Conservation (phyloP, 192 early-diverging fungal species). For the Dimargaris cristalligena region DNA sequence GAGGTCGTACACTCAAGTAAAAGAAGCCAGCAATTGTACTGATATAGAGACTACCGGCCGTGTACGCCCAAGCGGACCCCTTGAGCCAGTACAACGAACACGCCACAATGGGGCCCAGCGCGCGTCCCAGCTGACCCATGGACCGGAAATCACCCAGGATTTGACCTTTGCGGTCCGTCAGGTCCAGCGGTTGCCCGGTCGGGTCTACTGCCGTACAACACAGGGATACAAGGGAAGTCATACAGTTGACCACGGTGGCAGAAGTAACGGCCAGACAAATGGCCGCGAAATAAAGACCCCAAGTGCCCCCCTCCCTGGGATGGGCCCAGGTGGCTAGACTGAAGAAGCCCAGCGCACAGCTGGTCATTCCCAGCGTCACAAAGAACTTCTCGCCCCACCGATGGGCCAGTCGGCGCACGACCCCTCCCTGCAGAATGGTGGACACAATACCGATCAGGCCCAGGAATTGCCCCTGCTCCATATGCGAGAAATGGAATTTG, state of each 20-base stretch:
- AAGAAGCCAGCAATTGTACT: slow-evolving; percentile 21
- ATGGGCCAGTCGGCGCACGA: slow-evolving; percentile 61
- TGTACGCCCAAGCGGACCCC: slow-evolving; percentile 44
- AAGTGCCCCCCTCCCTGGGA: slow-evolving; percentile 12
- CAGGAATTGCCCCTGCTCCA: slow-evolving; percentile 74
- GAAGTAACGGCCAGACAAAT: slow-evolving; percentile 78
- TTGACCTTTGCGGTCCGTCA: slow-evolving; percentile 33
- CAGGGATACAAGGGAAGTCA: slow-evolving; percentile 44
- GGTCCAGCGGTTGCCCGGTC: slow-evolving; percentile 5
- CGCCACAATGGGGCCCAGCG: slow-evolving; percentile 70
- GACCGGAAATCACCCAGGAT: slow-evolving; percentile 74
- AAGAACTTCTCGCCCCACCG: slow-evolving; percentile 46
- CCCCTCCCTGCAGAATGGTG: slow-evolving; percentile 83
- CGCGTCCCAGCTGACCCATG: slow-evolving; percentile 79
- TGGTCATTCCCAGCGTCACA: slow-evolving; percentile 59
- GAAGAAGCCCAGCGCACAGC: slow-evolving; percentile 44
- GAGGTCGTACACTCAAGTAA: not conserved
- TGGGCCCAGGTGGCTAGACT: slow-evolving; percentile 35
- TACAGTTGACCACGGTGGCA: slow-evolving; percentile 85
- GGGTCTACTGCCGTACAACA: not conserved
- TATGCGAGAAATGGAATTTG: slow-evolving; percentile 67
- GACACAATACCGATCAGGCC: slow-evolving; percentile 77
- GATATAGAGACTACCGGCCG: slow-evolving; percentile 34
- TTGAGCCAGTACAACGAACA: slow-evolving; percentile 77
- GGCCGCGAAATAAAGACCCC: slow-evolving; percentile 51